Percentiles rank a stretch among this genome's conserved stretches.
These are phyloP conservation scores for Sporobolomyces roseus DNA, from an alignment of 768 basidiomycete genomes.

Conservation along the genomic window DNA sequence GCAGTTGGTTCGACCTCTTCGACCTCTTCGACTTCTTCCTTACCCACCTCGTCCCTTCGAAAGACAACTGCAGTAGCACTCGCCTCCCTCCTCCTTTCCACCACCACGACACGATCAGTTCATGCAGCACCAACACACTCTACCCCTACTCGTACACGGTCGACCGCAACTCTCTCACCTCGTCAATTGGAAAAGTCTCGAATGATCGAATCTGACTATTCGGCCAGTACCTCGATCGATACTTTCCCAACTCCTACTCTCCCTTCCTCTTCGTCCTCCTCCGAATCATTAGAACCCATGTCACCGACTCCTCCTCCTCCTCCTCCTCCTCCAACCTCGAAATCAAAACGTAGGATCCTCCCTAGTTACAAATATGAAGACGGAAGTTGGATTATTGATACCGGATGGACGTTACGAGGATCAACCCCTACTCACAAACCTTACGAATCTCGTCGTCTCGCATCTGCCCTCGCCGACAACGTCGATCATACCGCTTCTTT, in stretches of 20 bases:
- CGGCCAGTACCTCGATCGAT: slow-evolving; percentile 4
- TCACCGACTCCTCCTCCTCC: neutral
- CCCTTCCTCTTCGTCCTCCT: neutral
- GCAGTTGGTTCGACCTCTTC: too few relatives aligned
- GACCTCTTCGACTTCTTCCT: neutral
- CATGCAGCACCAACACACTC: slow-evolving; percentile 44
- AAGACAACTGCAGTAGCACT: too few relatives aligned
- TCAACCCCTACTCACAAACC: neutral
- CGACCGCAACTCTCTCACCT: neutral
- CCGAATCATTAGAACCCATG: too few relatives aligned
- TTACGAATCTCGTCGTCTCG: neutral
- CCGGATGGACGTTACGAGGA: slow-evolving; percentile 15
- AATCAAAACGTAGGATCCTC: neutral
- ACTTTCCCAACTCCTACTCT: too few relatives aligned
- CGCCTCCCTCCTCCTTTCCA: slow-evolving; percentile 47
- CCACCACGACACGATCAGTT: slow-evolving; percentile 47
- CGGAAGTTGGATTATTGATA: slow-evolving; percentile 14
- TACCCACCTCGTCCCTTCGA: slow-evolving; percentile 41
- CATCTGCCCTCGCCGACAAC: slow-evolving; percentile 9
- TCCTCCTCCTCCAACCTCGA: neutral
- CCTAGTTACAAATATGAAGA: slow-evolving; percentile 12
- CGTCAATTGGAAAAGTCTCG: slow-evolving; percentile 12
- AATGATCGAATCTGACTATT: slow-evolving; percentile 2
- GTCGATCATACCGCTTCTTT: neutral
- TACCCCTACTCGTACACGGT: too few relatives aligned